These are phyloP conservation scores for Hanseniaspora meyeri DNA, from an alignment of 805 yeast species.

Conservation along the genomic window DNA sequence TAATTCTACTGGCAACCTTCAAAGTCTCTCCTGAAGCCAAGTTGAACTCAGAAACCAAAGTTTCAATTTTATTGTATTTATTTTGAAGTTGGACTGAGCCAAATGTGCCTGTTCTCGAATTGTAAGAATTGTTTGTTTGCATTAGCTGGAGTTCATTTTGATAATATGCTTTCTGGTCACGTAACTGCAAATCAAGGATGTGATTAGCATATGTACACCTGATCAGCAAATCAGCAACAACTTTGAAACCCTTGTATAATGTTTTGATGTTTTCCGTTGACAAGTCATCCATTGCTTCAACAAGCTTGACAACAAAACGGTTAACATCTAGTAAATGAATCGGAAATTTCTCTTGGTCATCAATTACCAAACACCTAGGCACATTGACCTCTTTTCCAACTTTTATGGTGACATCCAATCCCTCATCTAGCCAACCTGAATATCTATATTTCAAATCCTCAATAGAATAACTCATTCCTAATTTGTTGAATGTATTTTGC, in stretches of 20 bases:
- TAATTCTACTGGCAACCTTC: not conserved
- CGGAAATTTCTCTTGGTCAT: constrained; percentile 4
- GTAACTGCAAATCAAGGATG: not conserved
- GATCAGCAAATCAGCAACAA: not conserved
- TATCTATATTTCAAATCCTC: not conserved
- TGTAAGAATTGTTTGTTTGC: not conserved
- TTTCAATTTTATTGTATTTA: not conserved
- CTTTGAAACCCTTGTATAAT: constrained; percentile 1
- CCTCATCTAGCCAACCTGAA: not conserved
- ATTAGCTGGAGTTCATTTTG: not conserved
- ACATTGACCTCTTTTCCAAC: not conserved
- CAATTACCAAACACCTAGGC: constrained; percentile 4
- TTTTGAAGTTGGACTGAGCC: not conserved
- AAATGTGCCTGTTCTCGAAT: not conserved
- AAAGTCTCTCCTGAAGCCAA: not conserved
- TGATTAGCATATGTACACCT: constrained; percentile 1
- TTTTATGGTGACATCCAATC: not conserved
- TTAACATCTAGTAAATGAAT: not conserved
- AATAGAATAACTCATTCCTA: constrained; percentile 1
- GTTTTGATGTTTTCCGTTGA: not conserved
- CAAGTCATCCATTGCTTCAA: not conserved
- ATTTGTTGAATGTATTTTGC: not conserved
- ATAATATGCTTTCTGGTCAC: not conserved
- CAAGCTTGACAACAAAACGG: not conserved
- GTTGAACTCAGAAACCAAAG: not conserved